phyloP scores from a whole-genome alignment of 108 stramenopile species.

The Cyclotella choctawhatcheeana region DNA sequence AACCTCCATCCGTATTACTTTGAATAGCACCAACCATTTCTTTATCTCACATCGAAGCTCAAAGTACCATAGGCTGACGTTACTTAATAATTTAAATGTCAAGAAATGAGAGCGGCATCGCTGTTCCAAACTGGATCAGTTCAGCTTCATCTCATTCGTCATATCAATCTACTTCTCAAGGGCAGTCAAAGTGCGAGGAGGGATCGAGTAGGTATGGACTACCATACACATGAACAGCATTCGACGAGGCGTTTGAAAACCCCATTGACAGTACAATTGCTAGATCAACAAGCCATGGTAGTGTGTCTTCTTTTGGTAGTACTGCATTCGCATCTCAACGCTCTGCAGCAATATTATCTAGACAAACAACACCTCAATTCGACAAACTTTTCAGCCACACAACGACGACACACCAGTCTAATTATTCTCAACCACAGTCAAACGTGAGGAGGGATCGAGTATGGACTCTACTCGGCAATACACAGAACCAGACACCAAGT shows the following conservation, averaged over 20 bases:
- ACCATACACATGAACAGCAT: too few relatives aligned
- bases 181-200: not conserved
- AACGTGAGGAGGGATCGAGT: too few relatives aligned
- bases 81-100: conserved; percentile 73
- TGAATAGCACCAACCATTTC: too few relatives aligned
- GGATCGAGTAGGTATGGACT: too few relatives aligned
- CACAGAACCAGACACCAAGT: not conserved
- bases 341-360: conserved; percentile 19
- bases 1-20: too few relatives aligned
- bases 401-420: too few relatives aligned
- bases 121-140: conserved; percentile 45
- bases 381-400: too few relatives aligned
- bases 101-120: conserved; percentile 40
- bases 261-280: not conserved
- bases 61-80: not conserved
- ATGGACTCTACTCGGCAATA: not conserved
- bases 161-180: not conserved
- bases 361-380: too few relatives aligned
- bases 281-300: conserved; percentile 23
- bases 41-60: not conserved
- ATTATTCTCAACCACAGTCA: too few relatives aligned
- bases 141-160: conserved; percentile 34
- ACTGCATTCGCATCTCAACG: not conserved
- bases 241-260: too few relatives aligned
- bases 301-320: conserved; percentile 23